Evolutionary conservation across 1,284 basidiomycete genomes (phyloP).

Genomic region (Rhodotorula sp.): DNA sequence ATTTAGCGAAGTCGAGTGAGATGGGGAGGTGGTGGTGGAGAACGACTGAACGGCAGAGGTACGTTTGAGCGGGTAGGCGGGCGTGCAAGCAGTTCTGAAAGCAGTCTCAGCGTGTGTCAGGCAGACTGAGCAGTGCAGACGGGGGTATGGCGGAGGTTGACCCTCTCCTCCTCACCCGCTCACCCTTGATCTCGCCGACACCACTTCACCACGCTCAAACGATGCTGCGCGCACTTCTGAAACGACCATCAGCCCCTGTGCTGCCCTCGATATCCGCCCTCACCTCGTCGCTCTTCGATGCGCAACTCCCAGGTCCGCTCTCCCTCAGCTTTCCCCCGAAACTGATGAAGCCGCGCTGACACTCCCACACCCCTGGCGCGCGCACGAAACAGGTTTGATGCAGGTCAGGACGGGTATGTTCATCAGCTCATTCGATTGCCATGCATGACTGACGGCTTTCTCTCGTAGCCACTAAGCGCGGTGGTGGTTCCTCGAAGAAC

Average conservation of each 20-base stretch:
- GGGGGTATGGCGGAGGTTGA: background rate
- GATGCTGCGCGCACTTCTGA: slow-evolving; percentile 23
- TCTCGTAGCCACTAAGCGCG: slow-evolving; percentile 76
- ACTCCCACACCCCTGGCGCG: background rate
- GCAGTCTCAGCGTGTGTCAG: too few relatives aligned
- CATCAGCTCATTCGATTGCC: background rate
- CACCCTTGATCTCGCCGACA: background rate
- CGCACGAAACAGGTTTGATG: slow-evolving; percentile 49
- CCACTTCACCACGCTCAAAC: background rate
- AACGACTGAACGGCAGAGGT: background rate
- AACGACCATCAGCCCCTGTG: slow-evolving; percentile 23
- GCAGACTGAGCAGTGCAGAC: background rate
- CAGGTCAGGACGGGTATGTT: slow-evolving; percentile 49
- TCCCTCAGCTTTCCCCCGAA: background rate
- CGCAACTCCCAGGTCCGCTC: slow-evolving; percentile 25
- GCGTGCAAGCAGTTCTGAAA: background rate
- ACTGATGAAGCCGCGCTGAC: background rate
- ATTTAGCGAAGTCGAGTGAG: background rate
- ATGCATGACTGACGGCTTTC: background rate
- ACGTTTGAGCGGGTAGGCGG: background rate
- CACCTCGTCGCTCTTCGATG: slow-evolving; percentile 35
- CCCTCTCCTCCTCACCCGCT: background rate
- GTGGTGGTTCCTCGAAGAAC: slow-evolving; percentile 86
- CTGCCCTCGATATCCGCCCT: slow-evolving; percentile 34
- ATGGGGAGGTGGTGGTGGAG: background rate